Percentiles rank a stretch among this genome's conserved stretches.
Evolutionary conservation across 257 asterid species (phyloP).

Genomic region (Nicotiana undulata): DNA sequence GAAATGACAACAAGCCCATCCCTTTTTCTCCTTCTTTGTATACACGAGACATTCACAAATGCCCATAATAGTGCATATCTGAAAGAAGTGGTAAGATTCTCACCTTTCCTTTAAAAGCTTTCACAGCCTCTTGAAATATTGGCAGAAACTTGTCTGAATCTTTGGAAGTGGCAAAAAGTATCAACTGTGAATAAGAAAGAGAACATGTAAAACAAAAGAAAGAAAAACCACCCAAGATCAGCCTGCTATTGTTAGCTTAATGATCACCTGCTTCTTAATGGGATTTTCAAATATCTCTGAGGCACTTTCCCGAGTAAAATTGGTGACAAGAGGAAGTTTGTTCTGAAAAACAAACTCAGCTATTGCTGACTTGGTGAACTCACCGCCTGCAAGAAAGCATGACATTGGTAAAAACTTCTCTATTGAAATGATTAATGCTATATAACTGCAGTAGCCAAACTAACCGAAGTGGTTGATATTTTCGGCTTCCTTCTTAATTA

Average conservation of each 20-base stretch:
- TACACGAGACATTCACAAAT: background rate
- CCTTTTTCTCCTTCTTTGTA: background rate
- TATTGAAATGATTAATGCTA: background rate
- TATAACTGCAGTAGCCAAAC: constrained; percentile 18
- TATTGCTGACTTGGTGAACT: constrained; percentile 68
- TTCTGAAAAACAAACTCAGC: constrained; percentile 73
- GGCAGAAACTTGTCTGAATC: constrained; percentile 58
- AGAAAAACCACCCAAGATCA: background rate
- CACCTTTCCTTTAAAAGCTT: constrained; percentile 88
- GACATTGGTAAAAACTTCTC: background rate
- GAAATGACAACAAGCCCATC: background rate
- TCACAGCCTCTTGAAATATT: constrained; percentile 72
- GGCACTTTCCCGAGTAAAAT: constrained; percentile 71
- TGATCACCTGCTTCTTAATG: constrained; percentile 77
- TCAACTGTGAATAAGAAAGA: constrained; percentile 43
- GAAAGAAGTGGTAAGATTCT: background rate
- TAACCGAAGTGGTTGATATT: constrained; percentile 67
- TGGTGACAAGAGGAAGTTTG: constrained; percentile 75
- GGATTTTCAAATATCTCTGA: constrained; percentile 78
- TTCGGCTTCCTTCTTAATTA: constrained; percentile 80
- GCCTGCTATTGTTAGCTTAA: background rate
- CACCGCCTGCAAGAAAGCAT: constrained; percentile 42
- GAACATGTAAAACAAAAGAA: constrained; percentile 1
- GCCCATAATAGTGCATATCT: background rate
- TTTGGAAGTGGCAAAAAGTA: constrained; percentile 64